phyloP scores from a whole-genome alignment of 2,329 filamentous ascomycete genomes.

The Colletotrichum caudatum region DNA sequence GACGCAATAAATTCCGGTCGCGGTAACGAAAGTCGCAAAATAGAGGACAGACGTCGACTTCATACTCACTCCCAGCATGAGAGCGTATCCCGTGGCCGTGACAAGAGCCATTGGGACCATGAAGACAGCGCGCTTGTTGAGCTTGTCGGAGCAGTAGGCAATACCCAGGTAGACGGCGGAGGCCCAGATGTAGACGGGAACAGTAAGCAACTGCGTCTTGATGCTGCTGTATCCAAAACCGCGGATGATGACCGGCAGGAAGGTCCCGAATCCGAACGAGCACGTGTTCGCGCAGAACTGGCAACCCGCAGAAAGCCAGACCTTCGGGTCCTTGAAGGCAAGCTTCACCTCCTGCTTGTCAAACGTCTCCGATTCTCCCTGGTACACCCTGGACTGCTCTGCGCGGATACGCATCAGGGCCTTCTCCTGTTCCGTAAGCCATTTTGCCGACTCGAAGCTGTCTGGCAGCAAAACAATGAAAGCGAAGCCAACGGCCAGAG shows the following conservation, averaged over 20 bases:
- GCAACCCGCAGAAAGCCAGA: slow-evolving; percentile 61
- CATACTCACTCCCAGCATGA: slow-evolving; percentile 60
- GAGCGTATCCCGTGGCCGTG: slow-evolving; percentile 64
- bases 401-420: slow-evolving; percentile 63
- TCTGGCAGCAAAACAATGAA: slow-evolving; percentile 53
- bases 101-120: slow-evolving; percentile 54
- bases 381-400: slow-evolving; percentile 56
- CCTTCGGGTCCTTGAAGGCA: slow-evolving; percentile 63
- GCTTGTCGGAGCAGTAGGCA: slow-evolving; percentile 60
- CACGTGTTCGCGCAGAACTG: slow-evolving; percentile 67
- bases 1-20: slow-evolving; percentile 25
- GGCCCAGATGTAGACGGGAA: slow-evolving; percentile 67
- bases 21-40: slow-evolving; percentile 32
- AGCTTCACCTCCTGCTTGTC: slow-evolving; percentile 62
- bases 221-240: slow-evolving; percentile 63
- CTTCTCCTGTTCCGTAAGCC: slow-evolving; percentile 61
- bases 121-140: slow-evolving; percentile 58
- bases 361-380: slow-evolving; percentile 63
- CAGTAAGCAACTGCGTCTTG: slow-evolving; percentile 65
- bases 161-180: slow-evolving; percentile 58
- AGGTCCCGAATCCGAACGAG: slow-evolving; percentile 68
- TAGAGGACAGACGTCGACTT: slow-evolving; percentile 48
- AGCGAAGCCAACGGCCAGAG: slow-evolving; percentile 58
- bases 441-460: slow-evolving; percentile 60
- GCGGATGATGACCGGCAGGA: slow-evolving; percentile 67